These are phyloP conservation scores for Boletus eberwhitei DNA, from an alignment of 768 basidiomycete species.

Conservation along the genomic window DNA sequence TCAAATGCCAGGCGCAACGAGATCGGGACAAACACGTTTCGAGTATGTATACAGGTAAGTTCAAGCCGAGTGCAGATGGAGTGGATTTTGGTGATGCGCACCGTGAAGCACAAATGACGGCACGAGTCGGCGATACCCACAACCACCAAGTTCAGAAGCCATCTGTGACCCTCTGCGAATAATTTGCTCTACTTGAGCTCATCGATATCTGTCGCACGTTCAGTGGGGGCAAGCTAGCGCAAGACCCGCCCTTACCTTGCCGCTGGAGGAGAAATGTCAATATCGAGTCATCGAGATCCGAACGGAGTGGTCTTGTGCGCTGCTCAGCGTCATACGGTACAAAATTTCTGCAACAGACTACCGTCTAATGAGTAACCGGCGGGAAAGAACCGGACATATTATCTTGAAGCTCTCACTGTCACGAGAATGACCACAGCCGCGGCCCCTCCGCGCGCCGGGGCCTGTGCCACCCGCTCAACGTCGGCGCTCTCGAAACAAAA, in stretches of 20 bases:
- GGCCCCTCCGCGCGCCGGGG: constrained; percentile 22
- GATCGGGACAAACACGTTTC: neutral
- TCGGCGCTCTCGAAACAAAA: constrained; percentile 12
- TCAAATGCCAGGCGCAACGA: constrained; percentile 4
- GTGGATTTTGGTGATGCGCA: neutral
- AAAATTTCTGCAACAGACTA: no score
- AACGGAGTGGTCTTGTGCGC: neutral
- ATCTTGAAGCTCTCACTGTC: neutral
- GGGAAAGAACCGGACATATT: neutral
- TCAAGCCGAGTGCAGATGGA: neutral
- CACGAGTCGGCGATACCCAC: neutral
- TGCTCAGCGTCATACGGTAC: neutral
- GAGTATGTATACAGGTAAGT: neutral
- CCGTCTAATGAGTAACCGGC: no score
- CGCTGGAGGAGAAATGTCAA: neutral
- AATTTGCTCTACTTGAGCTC: neutral
- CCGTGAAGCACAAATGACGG: constrained; percentile 2
- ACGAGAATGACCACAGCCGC: constrained; percentile 11
- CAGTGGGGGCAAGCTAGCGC: neutral
- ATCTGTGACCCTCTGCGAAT: neutral
- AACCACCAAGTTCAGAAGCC: neutral
- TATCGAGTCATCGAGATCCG: constrained; percentile 2
- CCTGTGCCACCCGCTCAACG: constrained; percentile 8
- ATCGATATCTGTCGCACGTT: neutral
- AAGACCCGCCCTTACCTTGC: neutral